Conservation (phyloP, 306 rosid genomes). For the Mucuna pruriens region DNA sequence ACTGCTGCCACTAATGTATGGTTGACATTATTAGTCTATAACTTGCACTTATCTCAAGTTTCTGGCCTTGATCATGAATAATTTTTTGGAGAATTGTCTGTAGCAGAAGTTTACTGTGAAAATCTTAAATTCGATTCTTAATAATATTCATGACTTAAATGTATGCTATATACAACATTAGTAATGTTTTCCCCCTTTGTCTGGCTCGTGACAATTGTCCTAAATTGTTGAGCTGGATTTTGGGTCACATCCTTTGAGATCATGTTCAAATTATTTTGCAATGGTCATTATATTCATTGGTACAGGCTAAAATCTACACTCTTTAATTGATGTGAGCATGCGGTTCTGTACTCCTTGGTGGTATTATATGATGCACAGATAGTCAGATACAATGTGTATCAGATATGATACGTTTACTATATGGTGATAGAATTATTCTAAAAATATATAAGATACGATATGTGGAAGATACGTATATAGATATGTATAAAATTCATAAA, state of each 20-base stretch:
- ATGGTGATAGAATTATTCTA: not conserved
- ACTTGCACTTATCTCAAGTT: slow-evolving; percentile 14
- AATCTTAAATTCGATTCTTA: slow-evolving; percentile 7
- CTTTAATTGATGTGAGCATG: slow-evolving; percentile 18
- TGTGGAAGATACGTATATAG: not conserved
- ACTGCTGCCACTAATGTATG: slow-evolving; percentile 4
- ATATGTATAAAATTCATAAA: not conserved
- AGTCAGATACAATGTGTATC: not conserved
- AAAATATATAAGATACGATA: no score
- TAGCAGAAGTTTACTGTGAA: slow-evolving; percentile 19
- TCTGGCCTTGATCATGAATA: slow-evolving; percentile 22
- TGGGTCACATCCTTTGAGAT: slow-evolving; percentile 12
- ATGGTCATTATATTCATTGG: not conserved
- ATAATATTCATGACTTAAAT: slow-evolving; percentile 4
- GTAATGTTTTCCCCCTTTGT: slow-evolving; percentile 11
- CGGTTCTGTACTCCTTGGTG: slow-evolving; percentile 12
- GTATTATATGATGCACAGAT: not conserved
- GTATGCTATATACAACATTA: not conserved
- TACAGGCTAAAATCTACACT: not conserved
- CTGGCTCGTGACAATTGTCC: slow-evolving; percentile 26
- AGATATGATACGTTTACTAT: no score
- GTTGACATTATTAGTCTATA: not conserved
- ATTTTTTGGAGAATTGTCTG: not conserved
- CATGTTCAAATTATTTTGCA: slow-evolving; percentile 16
- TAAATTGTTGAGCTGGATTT: slow-evolving; percentile 29